phyloP scores from a whole-genome alignment of 139 green algal species.

The Protoeuglena noctilucae region DNA sequence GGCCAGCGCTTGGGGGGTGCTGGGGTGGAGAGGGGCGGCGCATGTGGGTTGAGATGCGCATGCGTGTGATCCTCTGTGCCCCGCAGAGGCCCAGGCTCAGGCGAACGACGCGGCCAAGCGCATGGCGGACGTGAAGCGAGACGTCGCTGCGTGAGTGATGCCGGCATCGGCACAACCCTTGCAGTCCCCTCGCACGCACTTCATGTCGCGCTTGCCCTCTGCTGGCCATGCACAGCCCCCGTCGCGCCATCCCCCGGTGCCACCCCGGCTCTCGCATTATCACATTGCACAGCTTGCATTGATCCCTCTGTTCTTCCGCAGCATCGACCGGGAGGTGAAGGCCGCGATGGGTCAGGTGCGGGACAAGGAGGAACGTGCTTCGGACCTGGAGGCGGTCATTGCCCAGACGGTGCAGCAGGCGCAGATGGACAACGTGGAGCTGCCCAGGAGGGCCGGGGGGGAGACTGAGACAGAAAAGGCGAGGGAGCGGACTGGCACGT shows the following conservation, averaged over 20 bases:
- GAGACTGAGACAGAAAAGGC: slow-evolving; percentile 3
- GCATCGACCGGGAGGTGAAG: slow-evolving; percentile 21
- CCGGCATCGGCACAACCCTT: no score
- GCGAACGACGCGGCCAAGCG: no score
- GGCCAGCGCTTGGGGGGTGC: not conserved
- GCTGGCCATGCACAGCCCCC: no score
- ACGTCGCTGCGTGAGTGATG: no score
- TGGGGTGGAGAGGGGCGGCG: not conserved
- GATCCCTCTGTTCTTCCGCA: slow-evolving; percentile 4
- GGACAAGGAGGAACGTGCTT: slow-evolving; percentile 13
- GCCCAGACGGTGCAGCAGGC: slow-evolving; percentile 25
- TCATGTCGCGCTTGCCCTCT: no score
- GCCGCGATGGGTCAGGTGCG: slow-evolving; percentile 27
- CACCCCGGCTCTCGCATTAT: no score
- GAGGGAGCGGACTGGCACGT: no score
- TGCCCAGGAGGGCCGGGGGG: slow-evolving; percentile 5
- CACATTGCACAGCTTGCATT: no score
- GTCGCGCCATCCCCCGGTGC: no score
- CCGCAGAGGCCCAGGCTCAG: slow-evolving; percentile 17
- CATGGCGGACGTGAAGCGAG: no score
- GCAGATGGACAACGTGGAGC: slow-evolving; percentile 21
- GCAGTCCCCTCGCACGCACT: no score
- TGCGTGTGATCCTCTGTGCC: not conserved
- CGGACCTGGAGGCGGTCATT: no score
- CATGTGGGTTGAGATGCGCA: not conserved